Base-by-base conservation (phyloP, 2,329 filamentous ascomycete genomes). In the Helminthosporium solani region DNA sequence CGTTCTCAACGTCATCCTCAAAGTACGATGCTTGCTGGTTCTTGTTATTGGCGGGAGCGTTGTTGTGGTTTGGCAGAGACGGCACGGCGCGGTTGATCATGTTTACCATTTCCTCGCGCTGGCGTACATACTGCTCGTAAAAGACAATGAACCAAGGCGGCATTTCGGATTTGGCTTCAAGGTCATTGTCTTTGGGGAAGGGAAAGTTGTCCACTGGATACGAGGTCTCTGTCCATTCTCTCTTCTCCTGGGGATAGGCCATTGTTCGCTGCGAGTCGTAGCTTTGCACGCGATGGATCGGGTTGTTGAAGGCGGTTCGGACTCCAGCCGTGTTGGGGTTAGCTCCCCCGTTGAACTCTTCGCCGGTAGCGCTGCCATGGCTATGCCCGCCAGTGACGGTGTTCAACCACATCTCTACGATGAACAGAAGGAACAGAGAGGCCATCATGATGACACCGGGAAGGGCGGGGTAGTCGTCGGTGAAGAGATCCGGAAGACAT, bases 401-500 rank as follows among this genome's bases (percentile, higher is more conserved):
- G 58, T 83, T 81, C 50, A 84, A 75, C 67, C 75, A 83, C 75
- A 84, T 78, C 63, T 84, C 81, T 25, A 84, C 72, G n/a, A 76
- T 69, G 58, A 87, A 86, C 3, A 87, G 72, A 15, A 73, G 63
- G 59, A 85, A 84, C 52, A 85, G 75, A 16, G 82, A 77, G 0
- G 52, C 74, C 80, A 85, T 84, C 80, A 84, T 84, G 65, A 85
- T 84, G 20, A 83, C 80, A 57, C 82, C 82, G 2, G 82, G 80
- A 58, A 85, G 73, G 20, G 82, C 78, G 5, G 81, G 80, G 59
- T 84, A 85, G 40, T 82, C 63, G 0, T 78, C 74, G 23, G 75
- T 81, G 63, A 83, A 84, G 5, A 85, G 68, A 47, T 80, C 75
- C 5, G 82, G 82, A 6, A 85, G 77, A 57, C 82, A 74, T 53